Evolutionary conservation across 2,329 filamentous ascomycete species (phyloP).

Genomic region (Ceratocystis destructans): DNA sequence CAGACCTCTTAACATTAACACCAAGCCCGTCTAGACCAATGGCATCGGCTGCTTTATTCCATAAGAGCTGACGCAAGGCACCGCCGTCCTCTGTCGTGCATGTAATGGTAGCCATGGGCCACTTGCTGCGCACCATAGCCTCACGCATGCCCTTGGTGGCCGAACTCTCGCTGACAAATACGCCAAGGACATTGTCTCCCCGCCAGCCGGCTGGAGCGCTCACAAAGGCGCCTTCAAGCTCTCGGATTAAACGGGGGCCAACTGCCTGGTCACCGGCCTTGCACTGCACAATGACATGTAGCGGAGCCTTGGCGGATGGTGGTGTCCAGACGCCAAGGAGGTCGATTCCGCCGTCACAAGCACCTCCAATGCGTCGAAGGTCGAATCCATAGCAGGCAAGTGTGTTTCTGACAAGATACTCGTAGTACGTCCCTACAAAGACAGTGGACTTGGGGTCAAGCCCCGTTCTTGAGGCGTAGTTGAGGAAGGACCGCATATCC

Average conservation of each 20-base stretch:
- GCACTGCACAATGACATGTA: constrained; percentile 50
- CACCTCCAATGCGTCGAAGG: constrained; percentile 50
- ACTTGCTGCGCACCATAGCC: constrained; percentile 50
- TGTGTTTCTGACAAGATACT: constrained; percentile 50
- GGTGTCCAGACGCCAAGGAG: constrained; percentile 57
- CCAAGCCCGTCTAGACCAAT: constrained; percentile 48
- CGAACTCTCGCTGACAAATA: constrained; percentile 54
- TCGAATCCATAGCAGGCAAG: constrained; percentile 49
- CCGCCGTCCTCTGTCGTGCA: constrained; percentile 41
- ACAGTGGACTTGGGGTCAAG: constrained; percentile 44
- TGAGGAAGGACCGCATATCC: constrained; percentile 50
- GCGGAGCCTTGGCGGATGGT: constrained; percentile 28
- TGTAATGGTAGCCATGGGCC: constrained; percentile 59
- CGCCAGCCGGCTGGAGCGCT: constrained; percentile 63
- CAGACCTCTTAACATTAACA: constrained; percentile 34
- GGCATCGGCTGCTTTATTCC: constrained; percentile 53
- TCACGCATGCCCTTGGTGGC: constrained; percentile 70
- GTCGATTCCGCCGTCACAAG: constrained; percentile 59
- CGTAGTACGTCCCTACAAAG: constrained; percentile 62
- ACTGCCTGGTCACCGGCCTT: constrained; percentile 44
- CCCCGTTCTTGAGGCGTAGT: constrained; percentile 44
- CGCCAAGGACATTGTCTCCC: constrained; percentile 48
- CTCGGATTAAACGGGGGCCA: constrained; percentile 51
- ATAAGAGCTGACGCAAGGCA: constrained; percentile 51
- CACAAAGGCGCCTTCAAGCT: constrained; percentile 65